Percentiles rank a stretch among this genome's conserved stretches.
Evolutionary conservation across 805 yeast species (phyloP).

Genomic region (Lipomyces oligophaga): DNA sequence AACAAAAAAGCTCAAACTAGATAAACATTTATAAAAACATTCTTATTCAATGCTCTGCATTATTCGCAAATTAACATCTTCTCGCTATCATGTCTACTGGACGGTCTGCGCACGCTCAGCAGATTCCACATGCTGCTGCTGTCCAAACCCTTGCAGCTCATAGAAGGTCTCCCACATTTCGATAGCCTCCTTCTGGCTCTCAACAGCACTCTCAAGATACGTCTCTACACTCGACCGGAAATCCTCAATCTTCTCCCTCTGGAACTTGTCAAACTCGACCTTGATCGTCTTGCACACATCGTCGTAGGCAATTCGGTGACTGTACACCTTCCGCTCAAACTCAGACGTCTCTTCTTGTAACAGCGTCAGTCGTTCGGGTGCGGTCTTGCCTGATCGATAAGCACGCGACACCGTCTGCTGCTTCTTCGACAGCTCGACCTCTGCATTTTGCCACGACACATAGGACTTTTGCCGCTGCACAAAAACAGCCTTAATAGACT

Average conservation of each 20-base stretch:
- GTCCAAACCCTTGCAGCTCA: conserved; percentile 40
- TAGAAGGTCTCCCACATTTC: conserved; percentile 59
- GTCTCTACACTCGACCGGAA: conserved; percentile 87
- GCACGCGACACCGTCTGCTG: conserved; percentile 47
- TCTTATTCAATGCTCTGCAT: too few relatives aligned
- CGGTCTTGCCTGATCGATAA: conserved; percentile 47
- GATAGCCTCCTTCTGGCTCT: conserved; percentile 79
- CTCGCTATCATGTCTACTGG: conserved; percentile 8
- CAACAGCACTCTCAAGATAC: conserved; percentile 83
- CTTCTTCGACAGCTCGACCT: conserved; percentile 48
- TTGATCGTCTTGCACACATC: conserved; percentile 62
- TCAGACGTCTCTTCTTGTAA: conserved; percentile 58
- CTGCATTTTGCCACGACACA: conserved; percentile 45
- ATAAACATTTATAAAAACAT: too few relatives aligned
- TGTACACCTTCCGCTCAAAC: conserved; percentile 51
- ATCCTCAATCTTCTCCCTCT: conserved; percentile 71
- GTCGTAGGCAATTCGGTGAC: conserved; percentile 58
- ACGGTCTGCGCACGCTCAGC: conserved; percentile 5
- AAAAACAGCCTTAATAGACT: conserved; percentile 69
- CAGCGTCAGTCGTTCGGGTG: conserved; percentile 57
- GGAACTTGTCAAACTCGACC: conserved; percentile 63
- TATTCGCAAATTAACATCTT: too few relatives aligned
- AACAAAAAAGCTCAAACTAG: too few relatives aligned
- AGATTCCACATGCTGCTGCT: conserved; percentile 18
- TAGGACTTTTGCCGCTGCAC: conserved; percentile 64